phyloP scores from a whole-genome alignment of 768 basidiomycete genomes.

The Auriculariales sp. region DNA sequence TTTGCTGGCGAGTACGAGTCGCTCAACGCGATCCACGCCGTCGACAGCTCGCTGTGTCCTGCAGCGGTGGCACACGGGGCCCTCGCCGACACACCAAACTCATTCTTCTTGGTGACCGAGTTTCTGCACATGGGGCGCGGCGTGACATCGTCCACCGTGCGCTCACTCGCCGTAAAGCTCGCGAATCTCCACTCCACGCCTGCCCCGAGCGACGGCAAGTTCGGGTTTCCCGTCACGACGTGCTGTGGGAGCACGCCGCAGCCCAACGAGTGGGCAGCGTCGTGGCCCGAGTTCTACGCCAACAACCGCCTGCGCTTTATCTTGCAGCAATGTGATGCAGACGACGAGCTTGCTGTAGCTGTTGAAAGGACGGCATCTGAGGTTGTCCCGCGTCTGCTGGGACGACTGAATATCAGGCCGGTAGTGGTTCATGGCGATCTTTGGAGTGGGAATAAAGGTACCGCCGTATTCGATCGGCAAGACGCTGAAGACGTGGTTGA shows the following conservation, averaged over 20 bases:
- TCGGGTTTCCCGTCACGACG: background rate
- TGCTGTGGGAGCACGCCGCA: background rate
- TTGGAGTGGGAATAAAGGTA: background rate
- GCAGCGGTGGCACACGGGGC: background rate
- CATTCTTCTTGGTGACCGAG: background rate
- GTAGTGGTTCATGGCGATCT: background rate
- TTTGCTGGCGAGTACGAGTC: background rate
- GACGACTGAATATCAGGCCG: background rate
- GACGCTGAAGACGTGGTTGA: background rate
- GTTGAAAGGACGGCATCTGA: background rate
- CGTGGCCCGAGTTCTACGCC: background rate
- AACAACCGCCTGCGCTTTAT: background rate
- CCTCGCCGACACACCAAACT: background rate
- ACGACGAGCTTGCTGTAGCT: background rate
- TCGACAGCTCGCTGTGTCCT: background rate
- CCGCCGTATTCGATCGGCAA: background rate
- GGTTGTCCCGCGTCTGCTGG: background rate
- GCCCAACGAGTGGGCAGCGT: background rate
- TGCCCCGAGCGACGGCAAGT: background rate
- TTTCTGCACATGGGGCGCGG: background rate
- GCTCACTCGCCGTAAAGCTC: background rate
- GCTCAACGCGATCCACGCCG: background rate
- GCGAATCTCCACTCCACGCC: background rate
- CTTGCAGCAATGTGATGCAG: background rate
- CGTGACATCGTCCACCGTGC: background rate